A percentile compares a stretch with the other conserved stretches of the same genome.
Evolutionary conservation across 2,329 filamentous ascomycete genomes (phyloP).

Genomic region (Penicillium brevicompactum): DNA sequence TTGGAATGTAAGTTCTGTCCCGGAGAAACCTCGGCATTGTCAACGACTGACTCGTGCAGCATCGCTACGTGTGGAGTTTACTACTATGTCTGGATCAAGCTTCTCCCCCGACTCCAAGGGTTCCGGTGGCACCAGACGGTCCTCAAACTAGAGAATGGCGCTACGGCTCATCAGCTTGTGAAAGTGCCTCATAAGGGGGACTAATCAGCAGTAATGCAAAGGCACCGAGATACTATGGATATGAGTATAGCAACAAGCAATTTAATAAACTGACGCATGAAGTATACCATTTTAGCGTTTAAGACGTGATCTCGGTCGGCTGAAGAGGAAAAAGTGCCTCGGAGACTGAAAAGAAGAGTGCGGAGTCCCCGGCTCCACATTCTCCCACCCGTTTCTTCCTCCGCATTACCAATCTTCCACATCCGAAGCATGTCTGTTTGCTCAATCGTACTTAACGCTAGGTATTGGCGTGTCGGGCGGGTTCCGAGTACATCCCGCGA

Average conservation of each 20-base stretch:
- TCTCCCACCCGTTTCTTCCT: neutral
- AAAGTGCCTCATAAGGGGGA: constrained; percentile 50
- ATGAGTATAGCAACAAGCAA: neutral
- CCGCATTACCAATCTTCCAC: neutral
- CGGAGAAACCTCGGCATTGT: no score
- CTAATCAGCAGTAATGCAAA: neutral
- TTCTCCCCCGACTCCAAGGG: constrained; percentile 55
- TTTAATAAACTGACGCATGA: neutral
- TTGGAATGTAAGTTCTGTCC: constrained; percentile 60
- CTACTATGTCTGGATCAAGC: constrained; percentile 61
- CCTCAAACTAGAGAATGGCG: constrained; percentile 53
- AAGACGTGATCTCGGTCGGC: constrained; percentile 1
- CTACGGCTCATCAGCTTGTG: constrained; percentile 53
- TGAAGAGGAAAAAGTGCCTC: neutral
- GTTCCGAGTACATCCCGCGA: neutral
- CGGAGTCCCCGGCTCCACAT: neutral
- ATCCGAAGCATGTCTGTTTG: neutral
- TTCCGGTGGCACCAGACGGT: constrained; percentile 61
- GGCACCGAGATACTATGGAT: neutral
- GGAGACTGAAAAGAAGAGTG: neutral
- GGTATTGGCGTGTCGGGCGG: neutral
- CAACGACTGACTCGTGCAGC: neutral
- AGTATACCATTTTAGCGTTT: constrained; percentile 5
- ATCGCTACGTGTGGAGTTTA: constrained; percentile 58
- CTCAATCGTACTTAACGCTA: neutral